Evolutionary conservation across 345 rosid species (phyloP).

Genomic region (Passiflora organensis): DNA sequence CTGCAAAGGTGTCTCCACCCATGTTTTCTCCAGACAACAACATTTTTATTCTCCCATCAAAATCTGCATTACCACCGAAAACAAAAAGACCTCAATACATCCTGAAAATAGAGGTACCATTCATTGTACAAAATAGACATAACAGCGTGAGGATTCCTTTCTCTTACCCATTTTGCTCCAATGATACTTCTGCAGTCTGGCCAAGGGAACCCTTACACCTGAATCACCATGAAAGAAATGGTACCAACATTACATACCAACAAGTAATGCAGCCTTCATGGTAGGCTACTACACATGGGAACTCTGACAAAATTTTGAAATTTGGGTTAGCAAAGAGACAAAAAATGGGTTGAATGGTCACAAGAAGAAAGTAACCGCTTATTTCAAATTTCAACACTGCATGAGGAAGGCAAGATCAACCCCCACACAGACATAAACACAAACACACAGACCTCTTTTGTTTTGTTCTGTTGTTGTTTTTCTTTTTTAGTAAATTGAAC

Average conservation of each 20-base stretch:
- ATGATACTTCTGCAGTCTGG: no score
- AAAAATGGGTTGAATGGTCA: background rate
- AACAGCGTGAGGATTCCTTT: no score
- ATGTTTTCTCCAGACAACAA: slow-evolving; percentile 35
- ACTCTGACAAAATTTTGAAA: background rate
- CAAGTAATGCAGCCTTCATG: background rate
- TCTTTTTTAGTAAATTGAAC: no score
- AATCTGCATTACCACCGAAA: slow-evolving; percentile 26
- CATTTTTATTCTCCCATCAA: slow-evolving; percentile 46
- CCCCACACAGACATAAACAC: no score
- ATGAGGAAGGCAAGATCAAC: background rate
- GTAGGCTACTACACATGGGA: background rate
- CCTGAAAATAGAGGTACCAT: no score
- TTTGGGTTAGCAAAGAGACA: background rate
- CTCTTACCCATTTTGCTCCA: no score
- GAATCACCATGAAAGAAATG: no score
- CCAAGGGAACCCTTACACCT: background rate
- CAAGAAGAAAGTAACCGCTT: slow-evolving; percentile 1
- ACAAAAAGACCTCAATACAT: no score
- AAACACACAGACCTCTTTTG: no score
- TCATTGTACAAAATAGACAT: no score
- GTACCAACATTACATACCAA: background rate
- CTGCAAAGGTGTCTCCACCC: slow-evolving; percentile 49
- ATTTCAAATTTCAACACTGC: background rate
- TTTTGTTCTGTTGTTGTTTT: no score